phyloP scores from a whole-genome alignment of 1,139 yeast genomes.

The Lodderomyces metapsilosis region DNA sequence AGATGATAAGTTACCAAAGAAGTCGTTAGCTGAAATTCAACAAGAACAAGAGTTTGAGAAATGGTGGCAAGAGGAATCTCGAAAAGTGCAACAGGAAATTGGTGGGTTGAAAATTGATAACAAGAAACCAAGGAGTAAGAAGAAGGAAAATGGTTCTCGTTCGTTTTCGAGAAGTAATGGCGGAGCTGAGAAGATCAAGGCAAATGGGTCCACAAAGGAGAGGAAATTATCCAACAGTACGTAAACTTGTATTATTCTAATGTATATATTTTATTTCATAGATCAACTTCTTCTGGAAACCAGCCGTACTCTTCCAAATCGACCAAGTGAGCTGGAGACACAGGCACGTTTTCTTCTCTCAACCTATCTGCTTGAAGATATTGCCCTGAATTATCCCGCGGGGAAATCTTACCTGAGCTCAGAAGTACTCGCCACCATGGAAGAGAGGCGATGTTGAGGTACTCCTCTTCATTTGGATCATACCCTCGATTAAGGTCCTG shows the following conservation, averaged over 20 bases:
- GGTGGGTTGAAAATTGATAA: conserved; percentile 3
- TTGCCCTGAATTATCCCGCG: conserved; percentile 47
- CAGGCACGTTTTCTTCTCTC: conserved; percentile 49
- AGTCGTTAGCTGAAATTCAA: conserved; percentile 65
- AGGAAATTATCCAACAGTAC: neutral
- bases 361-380: conserved; percentile 47
- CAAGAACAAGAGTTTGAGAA: conserved; percentile 75
- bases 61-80: conserved; percentile 81
- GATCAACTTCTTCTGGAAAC: conserved; percentile 57
- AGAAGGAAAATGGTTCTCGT: neutral
- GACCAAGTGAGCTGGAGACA: conserved; percentile 37
- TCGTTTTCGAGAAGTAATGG: neutral
- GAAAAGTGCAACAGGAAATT: conserved; percentile 53
- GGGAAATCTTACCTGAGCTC: conserved; percentile 61
- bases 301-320: conserved; percentile 56
- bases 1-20: conserved; percentile 28
- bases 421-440: conserved; percentile 86
- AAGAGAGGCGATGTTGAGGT: conserved; percentile 32
- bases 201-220: neutral
- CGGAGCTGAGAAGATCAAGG: neutral
- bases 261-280: conserved; percentile 9
- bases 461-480: conserved; percentile 17
- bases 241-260: neutral
- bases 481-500: conserved; percentile 21
- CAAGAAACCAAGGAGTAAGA: conserved; percentile 2